Percentiles rank a stretch among this genome's conserved stretches.
Conservation (phyloP, 1,284 basidiomycete genomes). For the Puccinia horiana region DNA sequence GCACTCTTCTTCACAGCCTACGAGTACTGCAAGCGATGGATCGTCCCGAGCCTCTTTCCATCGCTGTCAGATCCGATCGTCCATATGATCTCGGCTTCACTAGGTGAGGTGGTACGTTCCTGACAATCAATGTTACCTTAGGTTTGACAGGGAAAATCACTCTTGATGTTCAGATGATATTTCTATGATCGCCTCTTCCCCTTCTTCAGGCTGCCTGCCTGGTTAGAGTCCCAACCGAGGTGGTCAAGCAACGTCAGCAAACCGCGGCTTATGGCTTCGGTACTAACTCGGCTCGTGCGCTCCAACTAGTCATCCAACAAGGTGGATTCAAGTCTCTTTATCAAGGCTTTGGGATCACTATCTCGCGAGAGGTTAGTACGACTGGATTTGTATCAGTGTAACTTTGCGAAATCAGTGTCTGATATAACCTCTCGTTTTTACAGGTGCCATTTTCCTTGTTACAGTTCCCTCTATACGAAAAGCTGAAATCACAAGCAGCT, state of each 20-base stretch:
- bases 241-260: conserved; percentile 83
- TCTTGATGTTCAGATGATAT: not conserved
- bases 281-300: conserved; percentile 62
- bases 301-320: conserved; percentile 63
- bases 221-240: conserved; percentile 89
- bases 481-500: conserved; percentile 68
- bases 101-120: conserved; percentile 74
- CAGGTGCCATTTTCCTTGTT: conserved; percentile 96
- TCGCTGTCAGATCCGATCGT: conserved; percentile 65
- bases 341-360: conserved; percentile 74
- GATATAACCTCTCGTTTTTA: conserved; percentile 29
- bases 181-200: not conserved
- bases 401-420: not conserved
- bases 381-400: not conserved
- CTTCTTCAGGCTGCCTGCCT: conserved; percentile 76
- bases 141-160: not conserved
- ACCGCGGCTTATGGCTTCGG: conserved; percentile 69
- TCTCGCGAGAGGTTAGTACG: conserved; percentile 71
- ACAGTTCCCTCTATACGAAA: conserved; percentile 95
- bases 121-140: not conserved
- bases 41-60: conserved; percentile 62
- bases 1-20: conserved; percentile 95
- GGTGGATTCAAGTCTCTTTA: conserved; percentile 74
- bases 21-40: conserved; percentile 76
- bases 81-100: conserved; percentile 77